These are phyloP conservation scores for Astrocystis sublimbata DNA, from an alignment of 495 filamentous ascomycete species.

Conservation along the genomic window DNA sequence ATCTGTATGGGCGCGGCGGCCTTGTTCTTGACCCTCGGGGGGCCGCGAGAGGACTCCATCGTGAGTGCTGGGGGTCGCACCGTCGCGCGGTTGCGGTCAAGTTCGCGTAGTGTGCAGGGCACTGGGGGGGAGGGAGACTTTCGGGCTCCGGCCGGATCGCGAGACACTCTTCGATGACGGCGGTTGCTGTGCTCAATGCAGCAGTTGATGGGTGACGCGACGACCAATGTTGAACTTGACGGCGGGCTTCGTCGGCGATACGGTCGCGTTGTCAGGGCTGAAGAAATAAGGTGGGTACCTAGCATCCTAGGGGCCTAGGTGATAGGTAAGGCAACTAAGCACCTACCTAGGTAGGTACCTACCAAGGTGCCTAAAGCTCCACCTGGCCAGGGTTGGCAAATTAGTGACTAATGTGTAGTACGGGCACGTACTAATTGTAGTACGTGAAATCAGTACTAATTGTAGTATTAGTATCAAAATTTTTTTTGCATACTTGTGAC, in stretches of 20 bases:
- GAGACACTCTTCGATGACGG: background rate
- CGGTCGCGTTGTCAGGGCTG: background rate
- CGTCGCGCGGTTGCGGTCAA: background rate
- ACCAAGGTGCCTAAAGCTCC: no score
- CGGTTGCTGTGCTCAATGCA: background rate
- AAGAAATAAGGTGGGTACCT: background rate
- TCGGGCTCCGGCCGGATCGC: background rate
- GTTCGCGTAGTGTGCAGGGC: no score
- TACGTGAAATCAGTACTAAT: no score
- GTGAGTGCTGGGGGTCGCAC: conserved; percentile 18
- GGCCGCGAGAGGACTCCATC: conserved; percentile 94
- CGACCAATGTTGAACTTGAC: background rate
- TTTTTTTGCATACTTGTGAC: no score
- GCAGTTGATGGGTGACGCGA: background rate
- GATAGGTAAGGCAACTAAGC: no score
- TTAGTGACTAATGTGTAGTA: no score
- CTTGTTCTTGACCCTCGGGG: conserved; percentile 98
- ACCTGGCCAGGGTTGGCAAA: no score
- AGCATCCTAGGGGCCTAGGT: no score
- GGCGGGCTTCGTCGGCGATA: background rate
- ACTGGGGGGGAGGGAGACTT: no score
- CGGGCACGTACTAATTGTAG: no score
- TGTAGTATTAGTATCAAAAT: no score
- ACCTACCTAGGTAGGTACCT: background rate
- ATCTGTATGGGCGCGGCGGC: conserved; percentile 84